These are phyloP conservation scores for Pisolithus thermaeus DNA, from an alignment of 1,284 basidiomycete species.

Conservation along the genomic window DNA sequence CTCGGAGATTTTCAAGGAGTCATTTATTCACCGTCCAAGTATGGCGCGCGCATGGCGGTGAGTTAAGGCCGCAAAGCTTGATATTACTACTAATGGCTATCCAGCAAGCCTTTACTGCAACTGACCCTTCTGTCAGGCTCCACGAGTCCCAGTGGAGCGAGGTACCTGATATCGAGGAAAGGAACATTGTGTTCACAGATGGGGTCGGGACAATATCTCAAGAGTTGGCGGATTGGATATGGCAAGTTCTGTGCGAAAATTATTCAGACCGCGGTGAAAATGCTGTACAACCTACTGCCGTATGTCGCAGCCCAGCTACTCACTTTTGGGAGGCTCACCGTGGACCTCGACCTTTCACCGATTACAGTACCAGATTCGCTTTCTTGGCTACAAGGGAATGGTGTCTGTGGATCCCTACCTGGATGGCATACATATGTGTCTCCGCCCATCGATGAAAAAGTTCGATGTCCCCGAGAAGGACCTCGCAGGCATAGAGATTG, in stretches of 20 bases:
- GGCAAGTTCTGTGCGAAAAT: slow-evolving; percentile 43
- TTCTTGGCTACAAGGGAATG: slow-evolving; percentile 74
- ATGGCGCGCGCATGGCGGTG: slow-evolving; percentile 69
- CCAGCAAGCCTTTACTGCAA: slow-evolving; percentile 74
- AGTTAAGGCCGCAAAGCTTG: slow-evolving; percentile 1
- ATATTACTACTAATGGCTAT: slow-evolving; percentile 6
- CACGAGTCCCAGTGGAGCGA: slow-evolving; percentile 51
- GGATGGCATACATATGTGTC: slow-evolving; percentile 46
- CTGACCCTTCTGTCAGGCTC: slow-evolving; percentile 63
- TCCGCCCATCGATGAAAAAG: slow-evolving; percentile 72
- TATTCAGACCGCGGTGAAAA: slow-evolving; percentile 32
- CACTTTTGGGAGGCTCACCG: neutral
- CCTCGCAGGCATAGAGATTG: slow-evolving; percentile 64
- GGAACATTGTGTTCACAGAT: slow-evolving; percentile 58
- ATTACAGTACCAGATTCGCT: slow-evolving; percentile 65
- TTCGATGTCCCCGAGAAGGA: slow-evolving; percentile 48
- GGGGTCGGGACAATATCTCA: slow-evolving; percentile 72
- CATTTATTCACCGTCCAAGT: slow-evolving; percentile 62
- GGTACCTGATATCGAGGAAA: slow-evolving; percentile 45
- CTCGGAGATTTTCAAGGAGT: slow-evolving; percentile 62
- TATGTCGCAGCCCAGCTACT: slow-evolving; percentile 28
- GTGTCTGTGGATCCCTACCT: slow-evolving; percentile 58
- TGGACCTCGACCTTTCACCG: neutral
- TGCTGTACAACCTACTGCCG: slow-evolving; percentile 50
- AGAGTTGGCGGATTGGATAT: slow-evolving; percentile 52